Evolutionary conservation across 352 stramenopile species (phyloP).

Genomic region (Blastocystis sp.): DNA sequence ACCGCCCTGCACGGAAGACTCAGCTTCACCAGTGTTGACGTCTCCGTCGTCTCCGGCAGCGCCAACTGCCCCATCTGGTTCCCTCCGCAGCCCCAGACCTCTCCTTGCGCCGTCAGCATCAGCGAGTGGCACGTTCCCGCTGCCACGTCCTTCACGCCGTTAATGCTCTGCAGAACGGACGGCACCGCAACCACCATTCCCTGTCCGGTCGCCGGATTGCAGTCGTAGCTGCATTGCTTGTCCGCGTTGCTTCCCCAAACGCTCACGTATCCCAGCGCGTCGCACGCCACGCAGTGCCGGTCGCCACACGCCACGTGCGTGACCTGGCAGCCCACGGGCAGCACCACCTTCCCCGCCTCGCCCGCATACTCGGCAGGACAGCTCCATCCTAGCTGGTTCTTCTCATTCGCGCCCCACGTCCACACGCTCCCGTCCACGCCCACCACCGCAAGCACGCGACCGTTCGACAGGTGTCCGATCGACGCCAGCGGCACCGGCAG

Average conservation of each 20-base stretch:
- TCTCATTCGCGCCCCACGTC: not conserved
- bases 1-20: not conserved
- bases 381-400: not conserved
- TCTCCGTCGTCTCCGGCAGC: not conserved
- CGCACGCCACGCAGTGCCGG: not conserved
- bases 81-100: not conserved
- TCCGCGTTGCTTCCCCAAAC: not conserved
- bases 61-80: conserved; percentile 3
- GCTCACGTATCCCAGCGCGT: not conserved
- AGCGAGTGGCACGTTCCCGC: not conserved
- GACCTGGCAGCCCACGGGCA: not conserved
- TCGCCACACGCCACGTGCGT: not conserved
- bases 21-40: not conserved
- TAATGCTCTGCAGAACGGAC: not conserved
- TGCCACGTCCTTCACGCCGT: not conserved
- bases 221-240: not conserved
- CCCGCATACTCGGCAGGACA: not conserved
- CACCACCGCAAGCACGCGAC: not conserved
- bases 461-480: not conserved
- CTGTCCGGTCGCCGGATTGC: not conserved
- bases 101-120: not conserved
- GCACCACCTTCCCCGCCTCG: not conserved
- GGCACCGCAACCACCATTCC: not conserved
- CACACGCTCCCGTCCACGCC: not conserved
- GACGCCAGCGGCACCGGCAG: not conserved